Conservation (phyloP, 202 grass and related monocot genomes). For the Elaeis oleifera region DNA sequence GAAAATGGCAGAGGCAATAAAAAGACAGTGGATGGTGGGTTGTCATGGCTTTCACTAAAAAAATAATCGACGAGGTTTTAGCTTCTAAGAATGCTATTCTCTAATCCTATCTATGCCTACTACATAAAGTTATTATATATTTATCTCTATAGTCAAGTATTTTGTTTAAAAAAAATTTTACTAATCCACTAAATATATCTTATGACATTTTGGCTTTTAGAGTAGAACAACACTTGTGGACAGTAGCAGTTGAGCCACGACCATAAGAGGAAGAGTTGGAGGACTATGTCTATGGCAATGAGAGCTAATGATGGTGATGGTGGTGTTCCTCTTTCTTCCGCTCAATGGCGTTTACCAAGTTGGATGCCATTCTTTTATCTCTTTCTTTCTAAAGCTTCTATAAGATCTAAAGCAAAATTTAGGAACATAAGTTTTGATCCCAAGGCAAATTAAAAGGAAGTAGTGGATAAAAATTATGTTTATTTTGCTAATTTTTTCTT, state of each 20-base stretch:
- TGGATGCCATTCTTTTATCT: constrained; percentile 44
- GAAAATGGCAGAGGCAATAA: neutral
- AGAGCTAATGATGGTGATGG: constrained; percentile 29
- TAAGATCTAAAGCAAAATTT: too few species aligned
- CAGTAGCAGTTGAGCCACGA: constrained; percentile 6
- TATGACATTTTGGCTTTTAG: constrained; percentile 30
- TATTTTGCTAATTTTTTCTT: too few species aligned
- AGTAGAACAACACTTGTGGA: constrained; percentile 54
- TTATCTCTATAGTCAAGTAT: too few species aligned
- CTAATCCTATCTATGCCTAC: too few species aligned
- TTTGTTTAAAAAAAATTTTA: too few species aligned
- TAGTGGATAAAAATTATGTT: too few species aligned
- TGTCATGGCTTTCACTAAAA: constrained; percentile 18
- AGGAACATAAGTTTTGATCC: too few species aligned
- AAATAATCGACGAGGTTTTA: neutral
- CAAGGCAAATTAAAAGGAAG: too few species aligned
- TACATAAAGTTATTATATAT: too few species aligned
- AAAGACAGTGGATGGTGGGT: neutral
- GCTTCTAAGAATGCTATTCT: too few species aligned
- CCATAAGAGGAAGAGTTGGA: constrained; percentile 35
- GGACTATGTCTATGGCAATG: constrained; percentile 50
- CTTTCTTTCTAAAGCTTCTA: too few species aligned
- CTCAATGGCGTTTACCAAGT: constrained; percentile 49
- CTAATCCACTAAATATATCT: too few species aligned
- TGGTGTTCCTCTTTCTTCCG: constrained; percentile 38